Conservation (phyloP, 352 stramenopile species). For the Phytophthora capsici region DNA sequence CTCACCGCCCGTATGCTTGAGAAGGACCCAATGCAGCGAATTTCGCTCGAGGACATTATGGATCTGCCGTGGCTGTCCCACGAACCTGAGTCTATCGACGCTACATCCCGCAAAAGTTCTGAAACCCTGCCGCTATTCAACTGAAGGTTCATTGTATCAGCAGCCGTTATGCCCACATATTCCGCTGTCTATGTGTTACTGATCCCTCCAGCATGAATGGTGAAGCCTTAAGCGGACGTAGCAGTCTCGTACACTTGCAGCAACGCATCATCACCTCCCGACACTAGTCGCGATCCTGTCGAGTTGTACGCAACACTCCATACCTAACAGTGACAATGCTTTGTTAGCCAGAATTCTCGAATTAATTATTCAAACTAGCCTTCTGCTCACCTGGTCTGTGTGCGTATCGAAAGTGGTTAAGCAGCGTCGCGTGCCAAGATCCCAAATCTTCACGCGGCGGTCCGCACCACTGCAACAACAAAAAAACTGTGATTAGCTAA, state of each 20-base stretch:
- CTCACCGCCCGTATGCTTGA: slow-evolving; percentile 60
- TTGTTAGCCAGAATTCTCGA: slow-evolving; percentile 7
- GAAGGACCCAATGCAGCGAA: slow-evolving; percentile 51
- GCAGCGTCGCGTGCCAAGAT: slow-evolving; percentile 87
- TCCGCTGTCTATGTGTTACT: slow-evolving; percentile 9
- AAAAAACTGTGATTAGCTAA: slow-evolving; percentile 1
- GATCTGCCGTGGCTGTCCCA: slow-evolving; percentile 60
- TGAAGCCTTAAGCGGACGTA: slow-evolving; percentile 32
- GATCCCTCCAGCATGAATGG: background rate
- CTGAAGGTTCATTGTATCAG: slow-evolving; percentile 20
- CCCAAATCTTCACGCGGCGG: slow-evolving; percentile 93
- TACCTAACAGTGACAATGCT: slow-evolving; percentile 52
- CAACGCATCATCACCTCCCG: slow-evolving; percentile 88
- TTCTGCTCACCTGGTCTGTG: slow-evolving; percentile 77
- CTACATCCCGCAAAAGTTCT: slow-evolving; percentile 3
- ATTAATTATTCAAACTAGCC: slow-evolving; percentile 6
- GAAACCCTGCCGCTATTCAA: slow-evolving; percentile 4
- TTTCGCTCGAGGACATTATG: slow-evolving; percentile 63
- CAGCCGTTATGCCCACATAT: background rate
- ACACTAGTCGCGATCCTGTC: slow-evolving; percentile 84
- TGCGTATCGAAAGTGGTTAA: slow-evolving; percentile 92
- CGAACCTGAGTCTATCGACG: slow-evolving; percentile 23
- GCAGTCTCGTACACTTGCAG: slow-evolving; percentile 91
- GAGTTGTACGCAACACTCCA: slow-evolving; percentile 93
- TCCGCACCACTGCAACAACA: slow-evolving; percentile 69